phyloP scores from a whole-genome alignment of 176 grass and related monocot genomes.

The Tillandsia leiboldiana region DNA sequence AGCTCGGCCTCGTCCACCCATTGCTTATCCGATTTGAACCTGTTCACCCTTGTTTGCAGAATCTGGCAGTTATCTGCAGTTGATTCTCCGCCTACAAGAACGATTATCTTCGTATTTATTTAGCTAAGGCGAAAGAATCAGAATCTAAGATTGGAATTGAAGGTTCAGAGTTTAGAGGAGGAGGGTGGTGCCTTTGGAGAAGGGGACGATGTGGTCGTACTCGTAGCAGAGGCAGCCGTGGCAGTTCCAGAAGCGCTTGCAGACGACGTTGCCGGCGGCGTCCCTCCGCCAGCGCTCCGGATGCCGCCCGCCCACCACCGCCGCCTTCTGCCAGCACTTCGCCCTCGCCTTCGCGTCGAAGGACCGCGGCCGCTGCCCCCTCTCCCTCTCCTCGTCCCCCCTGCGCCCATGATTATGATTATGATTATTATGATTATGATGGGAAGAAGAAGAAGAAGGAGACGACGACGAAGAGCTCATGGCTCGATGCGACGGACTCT shows the following conservation, averaged over 20 bases:
- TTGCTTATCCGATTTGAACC: constrained; percentile 76
- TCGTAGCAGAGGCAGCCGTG: constrained; percentile 91
- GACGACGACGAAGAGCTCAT: constrained; percentile 37
- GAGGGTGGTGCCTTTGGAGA: constrained; percentile 55
- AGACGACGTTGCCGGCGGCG: constrained; percentile 63
- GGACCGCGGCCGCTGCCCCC: constrained; percentile 42
- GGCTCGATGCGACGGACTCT: no score
- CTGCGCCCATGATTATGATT: constrained; percentile 12
- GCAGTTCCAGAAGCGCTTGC: constrained; percentile 79
- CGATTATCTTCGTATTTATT: neutral
- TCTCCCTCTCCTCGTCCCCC: constrained; percentile 5
- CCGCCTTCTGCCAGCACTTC: constrained; percentile 73
- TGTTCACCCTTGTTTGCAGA: constrained; percentile 81
- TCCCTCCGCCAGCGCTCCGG: constrained; percentile 73
- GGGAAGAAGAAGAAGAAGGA: neutral
- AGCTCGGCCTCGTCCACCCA: constrained; percentile 64
- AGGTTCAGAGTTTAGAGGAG: neutral
- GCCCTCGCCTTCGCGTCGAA: constrained; percentile 63
- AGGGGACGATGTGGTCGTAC: constrained; percentile 86
- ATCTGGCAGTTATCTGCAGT: constrained; percentile 88
- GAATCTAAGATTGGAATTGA: no score
- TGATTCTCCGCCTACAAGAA: constrained; percentile 62
- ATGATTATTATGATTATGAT: neutral
- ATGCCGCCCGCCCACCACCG: constrained; percentile 49
- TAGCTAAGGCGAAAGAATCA: no score